Percentiles rank a stretch among this genome's conserved stretches.
phyloP scores from a whole-genome alignment of 148 eudicot genomes.

The Camellia japonica region DNA sequence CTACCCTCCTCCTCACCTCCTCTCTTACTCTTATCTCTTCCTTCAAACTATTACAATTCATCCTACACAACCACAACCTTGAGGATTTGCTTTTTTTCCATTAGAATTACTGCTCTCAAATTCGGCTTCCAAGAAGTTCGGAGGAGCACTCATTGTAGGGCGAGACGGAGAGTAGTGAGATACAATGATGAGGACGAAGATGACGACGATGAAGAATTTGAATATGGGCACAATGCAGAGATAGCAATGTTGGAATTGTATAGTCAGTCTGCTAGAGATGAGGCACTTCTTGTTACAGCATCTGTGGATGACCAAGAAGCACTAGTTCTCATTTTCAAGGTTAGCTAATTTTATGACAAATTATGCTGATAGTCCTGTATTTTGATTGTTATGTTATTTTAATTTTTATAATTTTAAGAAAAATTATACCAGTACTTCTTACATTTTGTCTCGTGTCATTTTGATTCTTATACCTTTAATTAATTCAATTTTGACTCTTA shows the following conservation, averaged over 20 bases:
- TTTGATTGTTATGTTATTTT: not conserved
- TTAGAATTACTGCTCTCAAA: conserved; percentile 3
- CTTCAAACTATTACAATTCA: not conserved
- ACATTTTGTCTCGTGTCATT: too few species aligned
- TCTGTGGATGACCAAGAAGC: conserved; percentile 57
- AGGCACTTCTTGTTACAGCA: conserved; percentile 64
- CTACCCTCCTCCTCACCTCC: not conserved
- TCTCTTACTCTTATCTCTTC: not conserved
- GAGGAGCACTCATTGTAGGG: conserved; percentile 16
- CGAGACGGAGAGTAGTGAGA: conserved; percentile 47
- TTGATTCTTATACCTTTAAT: too few species aligned
- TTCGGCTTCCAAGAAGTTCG: not conserved
- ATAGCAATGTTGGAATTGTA: conserved; percentile 62
- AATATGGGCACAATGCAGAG: conserved; percentile 56
- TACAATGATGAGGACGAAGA: conserved; percentile 37
- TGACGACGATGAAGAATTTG: conserved; percentile 26
- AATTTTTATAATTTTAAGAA: not conserved
- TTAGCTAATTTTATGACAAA: not conserved
- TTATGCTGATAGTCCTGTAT: not conserved
- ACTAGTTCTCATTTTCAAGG: conserved; percentile 70
- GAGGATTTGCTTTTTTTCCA: not conserved
- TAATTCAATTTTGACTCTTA: too few species aligned
- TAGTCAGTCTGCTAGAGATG: conserved; percentile 50
- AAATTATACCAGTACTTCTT: too few species aligned
- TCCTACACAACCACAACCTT: not conserved